Base-by-base conservation (phyloP, 257 asterid species). In the Coffea canephora region DNA sequence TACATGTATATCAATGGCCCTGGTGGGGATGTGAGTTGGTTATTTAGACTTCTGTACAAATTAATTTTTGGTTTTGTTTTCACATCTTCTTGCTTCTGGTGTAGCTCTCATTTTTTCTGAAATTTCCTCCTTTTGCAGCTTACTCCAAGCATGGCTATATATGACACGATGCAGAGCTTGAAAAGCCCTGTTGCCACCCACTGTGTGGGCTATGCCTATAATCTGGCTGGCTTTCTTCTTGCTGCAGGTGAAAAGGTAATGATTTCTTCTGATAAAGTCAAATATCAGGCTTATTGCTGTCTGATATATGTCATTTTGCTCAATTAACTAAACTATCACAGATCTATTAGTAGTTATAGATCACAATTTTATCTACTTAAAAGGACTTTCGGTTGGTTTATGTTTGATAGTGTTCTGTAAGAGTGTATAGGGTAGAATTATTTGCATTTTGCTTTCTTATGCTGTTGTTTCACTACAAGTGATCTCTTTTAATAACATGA, bases 191-290 rank as follows among this genome's bases (percentile, higher is more conserved):
- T 96, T 77, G 96, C 91, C 54, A 96, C 98, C 79, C 95, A 88
- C 84, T 94, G 98, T 79, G 86, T 96, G 71, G 95, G 96, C 70
- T 86, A 74, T 80, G 97, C 98, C 36, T 89, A 88, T 89, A 88
- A 89, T 88, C 83, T 96, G 85, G 92, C 95, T 19, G 90, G 87
- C 73, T 96, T 94, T 85, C 90, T 96, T 82, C 96, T 96, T 81
- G 93, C 99, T 85, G 97, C 99, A 54, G 99, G 99, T 9, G 97
- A 92, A 82, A 96, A 94, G 98, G 99, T 93, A 83, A 14, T 48
- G 34, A 73, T 69, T 45, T 76, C 71, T 34, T 83, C 74, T 77
- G 75, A 34, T 43, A 10, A 55, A 49, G 39, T 21, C 27, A 55
- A 18, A 16, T 68, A 59, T 19, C 36, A 5, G 2, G 19, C 50